Evolutionary conservation across 805 yeast species (phyloP), one percentile per base, ranked within the genome.

Genomic region (Suhomyces emberorum): DNA sequence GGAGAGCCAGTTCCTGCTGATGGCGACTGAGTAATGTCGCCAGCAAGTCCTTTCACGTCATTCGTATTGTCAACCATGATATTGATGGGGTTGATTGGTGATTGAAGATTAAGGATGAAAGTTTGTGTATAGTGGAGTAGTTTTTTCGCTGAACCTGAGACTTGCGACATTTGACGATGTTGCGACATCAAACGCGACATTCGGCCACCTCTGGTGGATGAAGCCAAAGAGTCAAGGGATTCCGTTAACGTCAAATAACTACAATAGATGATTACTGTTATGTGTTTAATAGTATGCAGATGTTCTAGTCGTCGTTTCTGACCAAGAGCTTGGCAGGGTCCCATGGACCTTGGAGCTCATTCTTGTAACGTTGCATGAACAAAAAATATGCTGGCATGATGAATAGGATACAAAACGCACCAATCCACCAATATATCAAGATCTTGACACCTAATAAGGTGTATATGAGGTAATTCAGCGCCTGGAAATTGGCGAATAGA

Each of bases 291-390:
- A 11, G 20, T 15, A 14, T 21, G 11, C 24, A 8, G 10, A 21
- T 11, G 24, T 28, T 28, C 16, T 28, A 15, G 20, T 28, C 16
- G 24, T 30, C 18, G 32, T 17, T 19, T 19, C 18, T 17, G 7
- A 30, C 15, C 15, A 30, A 5, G 1, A 95, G 95, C 52, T 75
- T 79, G 4, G 95, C 95, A 1, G 83, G 78, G 55, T 87, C 96
- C 96, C 96, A 87, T 1, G 96, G 96, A 0, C 96, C 96, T 56
- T 84, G 89, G 35, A 87, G 65, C 56, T 86, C 95, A 54, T 80
- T 85, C 57, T 87, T 87, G 55, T 86, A 86, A 56, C 77, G 75
- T 52, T 87, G 96, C 26, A 88, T 62, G 20, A 70, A 71, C 32
- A 86, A 59, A 48, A 86, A 82, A 61, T 86, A 81, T 34, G 72